Percentiles rank a stretch among this genome's conserved stretches.
phyloP scores from a whole-genome alignment of 352 stramenopile genomes.

The Globisporangium orthogonon region DNA sequence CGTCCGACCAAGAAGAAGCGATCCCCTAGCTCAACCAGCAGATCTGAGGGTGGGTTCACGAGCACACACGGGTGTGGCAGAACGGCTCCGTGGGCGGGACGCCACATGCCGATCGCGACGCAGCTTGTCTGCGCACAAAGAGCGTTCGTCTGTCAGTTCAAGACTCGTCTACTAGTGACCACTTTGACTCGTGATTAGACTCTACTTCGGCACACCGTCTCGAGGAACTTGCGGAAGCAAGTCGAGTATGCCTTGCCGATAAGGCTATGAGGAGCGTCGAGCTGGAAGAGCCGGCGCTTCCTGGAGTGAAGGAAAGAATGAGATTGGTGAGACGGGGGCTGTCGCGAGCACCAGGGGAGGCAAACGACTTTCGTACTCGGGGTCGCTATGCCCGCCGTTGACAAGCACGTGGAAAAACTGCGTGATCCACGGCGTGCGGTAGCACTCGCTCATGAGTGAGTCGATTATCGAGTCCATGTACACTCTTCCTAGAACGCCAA shows the following conservation, averaged over 20 bases:
- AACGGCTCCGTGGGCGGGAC: slow-evolving; percentile 36
- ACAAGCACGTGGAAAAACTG: slow-evolving; percentile 62
- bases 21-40: slow-evolving; percentile 50
- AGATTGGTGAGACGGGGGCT: neutral
- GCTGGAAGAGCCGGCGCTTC: slow-evolving; percentile 58
- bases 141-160: neutral
- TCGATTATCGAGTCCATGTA: slow-evolving; percentile 74
- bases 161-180: neutral
- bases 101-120: slow-evolving; percentile 60
- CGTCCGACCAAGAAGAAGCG: slow-evolving; percentile 67
- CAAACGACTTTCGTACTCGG: slow-evolving; percentile 28
- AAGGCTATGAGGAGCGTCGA: slow-evolving; percentile 43
- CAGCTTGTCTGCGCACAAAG: slow-evolving; percentile 31
- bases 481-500: slow-evolving; percentile 31
- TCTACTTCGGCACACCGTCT: slow-evolving; percentile 28
- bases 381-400: slow-evolving; percentile 48
- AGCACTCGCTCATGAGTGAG: slow-evolving; percentile 72
- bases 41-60: slow-evolving; percentile 43
- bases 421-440: slow-evolving; percentile 68
- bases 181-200: neutral
- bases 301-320: slow-evolving; percentile 13
- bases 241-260: slow-evolving; percentile 42
- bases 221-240: slow-evolving; percentile 71
- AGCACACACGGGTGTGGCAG: slow-evolving; percentile 68
- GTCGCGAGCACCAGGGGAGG: too few relatives aligned